These are phyloP conservation scores for Fusarium duplospermum DNA, from an alignment of 2,329 filamentous ascomycete genomes.

Conservation along the genomic window DNA sequence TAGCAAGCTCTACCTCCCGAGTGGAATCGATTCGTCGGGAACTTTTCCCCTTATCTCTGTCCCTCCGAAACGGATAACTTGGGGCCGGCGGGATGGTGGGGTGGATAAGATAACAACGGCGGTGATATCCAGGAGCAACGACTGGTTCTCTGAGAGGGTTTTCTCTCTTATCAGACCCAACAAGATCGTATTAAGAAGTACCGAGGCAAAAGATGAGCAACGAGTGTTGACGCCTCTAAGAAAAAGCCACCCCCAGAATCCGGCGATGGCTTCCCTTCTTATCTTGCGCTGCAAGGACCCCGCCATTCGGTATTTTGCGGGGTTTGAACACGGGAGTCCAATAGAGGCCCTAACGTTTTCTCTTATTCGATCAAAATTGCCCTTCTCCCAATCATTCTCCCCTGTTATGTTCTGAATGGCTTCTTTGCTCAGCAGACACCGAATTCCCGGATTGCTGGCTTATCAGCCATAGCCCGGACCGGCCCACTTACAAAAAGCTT, in stretches of 20 bases:
- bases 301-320: constrained; percentile 24
- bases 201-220: background rate
- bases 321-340: background rate
- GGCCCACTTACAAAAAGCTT: constrained; percentile 33
- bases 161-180: constrained; percentile 14
- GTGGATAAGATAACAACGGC: constrained; percentile 35
- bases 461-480: constrained; percentile 18
- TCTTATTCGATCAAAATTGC: constrained; percentile 32
- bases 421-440: constrained; percentile 1
- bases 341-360: constrained; percentile 1
- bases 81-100: constrained; percentile 33
- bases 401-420: background rate
- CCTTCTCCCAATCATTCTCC: constrained; percentile 17
- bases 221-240: constrained; percentile 15
- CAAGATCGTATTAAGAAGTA: background rate
- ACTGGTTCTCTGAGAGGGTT: constrained; percentile 13
- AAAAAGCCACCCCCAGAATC: constrained; percentile 22
- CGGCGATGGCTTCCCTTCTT: constrained; percentile 23
- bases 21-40: constrained; percentile 9
- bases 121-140: constrained; percentile 8
- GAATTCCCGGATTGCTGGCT: constrained; percentile 10
- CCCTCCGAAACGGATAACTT: background rate
- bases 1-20: constrained; percentile 3
- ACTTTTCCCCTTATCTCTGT: constrained; percentile 42
- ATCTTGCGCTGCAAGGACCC: constrained; percentile 2